Conservation (phyloP, 495 filamentous ascomycete species). For the Neurospora sp. region DNA sequence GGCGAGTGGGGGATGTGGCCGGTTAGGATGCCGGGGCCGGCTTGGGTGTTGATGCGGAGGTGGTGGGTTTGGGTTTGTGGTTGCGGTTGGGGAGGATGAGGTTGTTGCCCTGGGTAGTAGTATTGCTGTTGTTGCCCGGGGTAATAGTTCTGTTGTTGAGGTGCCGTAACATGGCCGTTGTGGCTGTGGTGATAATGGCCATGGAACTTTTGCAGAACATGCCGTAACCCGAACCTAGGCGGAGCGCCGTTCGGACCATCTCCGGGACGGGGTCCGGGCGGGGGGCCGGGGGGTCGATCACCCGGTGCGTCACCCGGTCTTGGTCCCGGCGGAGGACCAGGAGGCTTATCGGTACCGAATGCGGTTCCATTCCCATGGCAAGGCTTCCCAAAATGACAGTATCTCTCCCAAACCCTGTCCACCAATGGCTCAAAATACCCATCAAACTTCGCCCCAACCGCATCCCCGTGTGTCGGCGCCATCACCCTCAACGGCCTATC, state of each 20-base stretch:
- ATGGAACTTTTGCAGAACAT: background rate
- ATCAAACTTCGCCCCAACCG: constrained; percentile 46
- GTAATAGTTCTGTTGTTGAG: background rate
- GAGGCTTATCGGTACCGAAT: background rate
- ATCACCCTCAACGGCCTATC: constrained; percentile 43
- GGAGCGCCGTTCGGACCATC: background rate
- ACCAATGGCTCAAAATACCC: constrained; percentile 59
- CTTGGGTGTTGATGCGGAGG: constrained; percentile 33
- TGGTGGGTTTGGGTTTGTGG: background rate
- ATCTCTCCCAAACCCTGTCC: constrained; percentile 45
- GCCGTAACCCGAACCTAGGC: background rate
- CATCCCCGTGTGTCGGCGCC: constrained; percentile 54
- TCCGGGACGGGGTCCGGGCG: background rate
- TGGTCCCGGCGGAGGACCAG: background rate
- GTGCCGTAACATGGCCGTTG: background rate
- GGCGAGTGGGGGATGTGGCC: background rate
- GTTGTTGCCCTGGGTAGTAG: background rate
- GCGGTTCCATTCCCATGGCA: background rate
- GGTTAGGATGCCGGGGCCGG: constrained; percentile 19
- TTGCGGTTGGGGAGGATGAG: background rate
- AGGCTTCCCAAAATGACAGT: background rate
- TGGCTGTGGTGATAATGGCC: background rate
- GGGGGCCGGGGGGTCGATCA: background rate
- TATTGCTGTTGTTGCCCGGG: background rate
- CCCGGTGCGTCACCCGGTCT: background rate